phyloP scores from a whole-genome alignment of 805 yeast genomes.

The Henningerozyma blattae region DNA sequence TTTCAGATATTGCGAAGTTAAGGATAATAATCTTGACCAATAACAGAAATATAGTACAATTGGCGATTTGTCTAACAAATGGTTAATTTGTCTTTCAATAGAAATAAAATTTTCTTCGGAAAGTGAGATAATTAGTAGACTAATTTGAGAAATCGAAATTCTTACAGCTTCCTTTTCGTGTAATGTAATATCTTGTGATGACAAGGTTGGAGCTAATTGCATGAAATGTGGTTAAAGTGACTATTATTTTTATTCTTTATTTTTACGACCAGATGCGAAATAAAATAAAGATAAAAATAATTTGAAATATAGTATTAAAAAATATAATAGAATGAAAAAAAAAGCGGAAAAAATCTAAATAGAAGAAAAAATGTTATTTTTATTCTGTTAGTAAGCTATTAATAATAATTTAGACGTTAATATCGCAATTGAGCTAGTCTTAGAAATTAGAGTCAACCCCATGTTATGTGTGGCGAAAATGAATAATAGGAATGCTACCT shows the following conservation, averaged over 20 bases:
- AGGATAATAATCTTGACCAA: constrained; percentile 16
- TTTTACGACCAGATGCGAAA: not conserved
- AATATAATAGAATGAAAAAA: too few relatives aligned
- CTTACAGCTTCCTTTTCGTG: constrained; percentile 17
- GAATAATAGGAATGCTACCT: too few relatives aligned
- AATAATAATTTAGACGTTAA: too few relatives aligned
- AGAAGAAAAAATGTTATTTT: too few relatives aligned
- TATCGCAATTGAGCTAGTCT: too few relatives aligned
- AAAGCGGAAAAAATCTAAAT: too few relatives aligned
- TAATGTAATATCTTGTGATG: constrained; percentile 2
- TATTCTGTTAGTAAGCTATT: too few relatives aligned
- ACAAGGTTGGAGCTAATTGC: constrained; percentile 9
- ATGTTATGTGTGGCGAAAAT: too few relatives aligned
- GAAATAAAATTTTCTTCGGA: constrained; percentile 3
- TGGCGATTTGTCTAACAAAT: constrained; percentile 15
- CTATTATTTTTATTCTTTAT: too few relatives aligned
- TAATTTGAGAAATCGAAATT: constrained; percentile 17
- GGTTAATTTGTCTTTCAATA: constrained; percentile 10
- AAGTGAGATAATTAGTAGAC: constrained; percentile 17
- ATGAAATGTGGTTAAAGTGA: constrained; percentile 11
- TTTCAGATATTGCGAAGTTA: not conserved
- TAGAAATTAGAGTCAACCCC: too few relatives aligned
- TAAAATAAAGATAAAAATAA: not conserved
- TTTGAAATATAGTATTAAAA: too few relatives aligned
- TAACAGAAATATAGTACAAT: constrained; percentile 12